A percentile compares a stretch with the other conserved stretches of the same genome.
Conservation (phyloP, 2,329 filamentous ascomycete genomes). For the Scopulariopsis brevicaulis region DNA sequence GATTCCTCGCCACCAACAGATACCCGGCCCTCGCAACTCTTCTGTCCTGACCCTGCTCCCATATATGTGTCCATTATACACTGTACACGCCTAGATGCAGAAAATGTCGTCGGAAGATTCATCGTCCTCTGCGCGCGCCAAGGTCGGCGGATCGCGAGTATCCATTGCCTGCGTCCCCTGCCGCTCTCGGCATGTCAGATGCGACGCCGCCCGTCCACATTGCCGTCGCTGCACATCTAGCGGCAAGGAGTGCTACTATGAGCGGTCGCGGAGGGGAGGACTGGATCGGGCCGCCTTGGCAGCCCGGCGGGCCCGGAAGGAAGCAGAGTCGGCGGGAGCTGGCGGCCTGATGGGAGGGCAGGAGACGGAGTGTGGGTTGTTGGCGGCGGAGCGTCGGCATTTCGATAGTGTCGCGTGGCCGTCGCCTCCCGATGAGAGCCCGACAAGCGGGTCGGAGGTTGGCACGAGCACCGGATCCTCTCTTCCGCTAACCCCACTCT, state of each 20-base stretch:
- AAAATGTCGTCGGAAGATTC: no score
- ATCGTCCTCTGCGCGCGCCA: not conserved
- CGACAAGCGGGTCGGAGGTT: not conserved
- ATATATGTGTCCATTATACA: no score
- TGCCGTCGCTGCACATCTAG: conserved; percentile 31
- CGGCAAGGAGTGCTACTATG: conserved; percentile 33
- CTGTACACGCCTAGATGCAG: no score
- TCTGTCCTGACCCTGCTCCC: no score
- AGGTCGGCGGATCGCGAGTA: conserved; percentile 11
- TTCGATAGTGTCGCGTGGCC: not conserved
- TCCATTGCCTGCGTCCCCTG: conserved; percentile 38
- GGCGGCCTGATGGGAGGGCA: not conserved
- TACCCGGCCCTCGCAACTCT: no score
- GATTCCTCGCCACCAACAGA: no score
- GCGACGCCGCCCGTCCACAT: conserved; percentile 34
- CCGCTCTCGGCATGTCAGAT: conserved; percentile 38
- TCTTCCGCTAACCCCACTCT: not conserved
- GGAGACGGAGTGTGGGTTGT: not conserved
- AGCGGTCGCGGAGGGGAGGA: conserved; percentile 36
- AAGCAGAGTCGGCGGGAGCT: not conserved
- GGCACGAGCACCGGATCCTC: not conserved
- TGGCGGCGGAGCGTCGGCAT: not conserved
- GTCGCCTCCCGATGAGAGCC: not conserved
- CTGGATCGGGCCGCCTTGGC: not conserved
- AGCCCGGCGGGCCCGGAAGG: not conserved